Evolutionary conservation across 495 filamentous ascomycete species (phyloP).

Genomic region (Penicillium macrosclerotiorum): DNA sequence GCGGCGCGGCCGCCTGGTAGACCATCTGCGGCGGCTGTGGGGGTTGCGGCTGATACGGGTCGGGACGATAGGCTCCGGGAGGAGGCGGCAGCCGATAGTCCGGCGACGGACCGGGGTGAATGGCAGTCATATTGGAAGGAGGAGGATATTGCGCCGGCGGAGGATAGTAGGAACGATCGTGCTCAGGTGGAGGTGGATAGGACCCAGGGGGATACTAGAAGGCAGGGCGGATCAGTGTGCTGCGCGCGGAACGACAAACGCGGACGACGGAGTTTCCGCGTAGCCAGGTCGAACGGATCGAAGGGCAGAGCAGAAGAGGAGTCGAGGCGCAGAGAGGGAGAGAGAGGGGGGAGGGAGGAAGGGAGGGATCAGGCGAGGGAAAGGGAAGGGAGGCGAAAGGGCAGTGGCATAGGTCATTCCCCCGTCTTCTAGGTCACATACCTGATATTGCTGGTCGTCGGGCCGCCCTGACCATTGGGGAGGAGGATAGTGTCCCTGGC

Average conservation of each 20-base stretch:
- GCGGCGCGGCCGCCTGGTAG: slow-evolving; percentile 66
- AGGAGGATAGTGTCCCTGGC: slow-evolving; percentile 11
- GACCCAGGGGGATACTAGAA: slow-evolving; percentile 36
- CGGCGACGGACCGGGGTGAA: slow-evolving; percentile 36
- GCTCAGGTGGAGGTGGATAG: slow-evolving; percentile 28
- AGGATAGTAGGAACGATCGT: slow-evolving; percentile 42
- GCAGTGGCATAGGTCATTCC: no score
- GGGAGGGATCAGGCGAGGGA: no score
- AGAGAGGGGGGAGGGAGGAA: no score
- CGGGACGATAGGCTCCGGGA: slow-evolving; percentile 39
- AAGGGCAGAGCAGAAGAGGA: no score
- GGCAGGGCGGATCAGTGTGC: no score
- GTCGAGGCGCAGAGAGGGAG: no score
- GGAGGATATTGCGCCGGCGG: slow-evolving; percentile 38
- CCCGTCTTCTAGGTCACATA: slow-evolving; percentile 28
- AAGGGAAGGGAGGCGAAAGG: no score
- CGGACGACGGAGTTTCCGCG: no score
- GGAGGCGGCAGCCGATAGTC: slow-evolving; percentile 44
- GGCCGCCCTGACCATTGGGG: slow-evolving; percentile 34
- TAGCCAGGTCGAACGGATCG: no score
- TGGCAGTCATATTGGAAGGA: slow-evolving; percentile 39
- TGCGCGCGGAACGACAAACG: no score
- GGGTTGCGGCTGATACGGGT: slow-evolving; percentile 46
- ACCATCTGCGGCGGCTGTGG: slow-evolving; percentile 45
- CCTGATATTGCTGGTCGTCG: slow-evolving; percentile 45